Base-by-base conservation (phyloP, 805 yeast genomes). In the Ascoidea rubescens region DNA sequence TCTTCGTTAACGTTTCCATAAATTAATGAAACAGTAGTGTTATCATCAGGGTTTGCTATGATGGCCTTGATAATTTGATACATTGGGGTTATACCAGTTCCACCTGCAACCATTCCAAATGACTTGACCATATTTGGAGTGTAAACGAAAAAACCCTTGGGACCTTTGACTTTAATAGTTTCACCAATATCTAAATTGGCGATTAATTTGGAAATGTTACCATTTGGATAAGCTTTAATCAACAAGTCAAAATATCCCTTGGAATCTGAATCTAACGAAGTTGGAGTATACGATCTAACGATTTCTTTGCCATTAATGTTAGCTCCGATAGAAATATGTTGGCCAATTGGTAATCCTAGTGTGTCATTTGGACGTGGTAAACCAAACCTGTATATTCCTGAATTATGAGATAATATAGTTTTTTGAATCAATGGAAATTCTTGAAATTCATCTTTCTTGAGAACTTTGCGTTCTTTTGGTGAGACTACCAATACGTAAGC, bases 21-120 rank as follows among this genome's bases (percentile, higher is more conserved):
- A 46, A 90, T 65, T 59, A 90, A 73, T 51, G 77, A 71, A 57
- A 88, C 79, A 62, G 80, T 77, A 54, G 97, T 90, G 49, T 73
- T 75, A 68, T 91, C 97, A 16, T 74, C 70, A 30, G 95, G 91
- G 64, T 90, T 80, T 53, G 72, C 70, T 60, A 81, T 80, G 58
- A 90, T 82, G 12, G 95, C 86, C 59, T 86, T 84, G 59, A 90
- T 80, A 59, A 89, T 82, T 72, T 89, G 96, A 68, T 80, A 87
- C 96, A 89, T 89, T 65, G 96, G 96, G 5, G 96, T 84, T 62
- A 89, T 84, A 66, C 97, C 97, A 45, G 97, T 87, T 62, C 97
- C 98, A 59, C 97, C 97, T 46, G 96, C 95, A 58, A 91, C 81
- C 97, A 90, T 90, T 52, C 84, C 88, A 54, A 90, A 74, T 55